A percentile compares a stretch with the other conserved stretches of the same genome.
phyloP scores from a whole-genome alignment of 345 rosid species.

The Lepidium didymum region DNA sequence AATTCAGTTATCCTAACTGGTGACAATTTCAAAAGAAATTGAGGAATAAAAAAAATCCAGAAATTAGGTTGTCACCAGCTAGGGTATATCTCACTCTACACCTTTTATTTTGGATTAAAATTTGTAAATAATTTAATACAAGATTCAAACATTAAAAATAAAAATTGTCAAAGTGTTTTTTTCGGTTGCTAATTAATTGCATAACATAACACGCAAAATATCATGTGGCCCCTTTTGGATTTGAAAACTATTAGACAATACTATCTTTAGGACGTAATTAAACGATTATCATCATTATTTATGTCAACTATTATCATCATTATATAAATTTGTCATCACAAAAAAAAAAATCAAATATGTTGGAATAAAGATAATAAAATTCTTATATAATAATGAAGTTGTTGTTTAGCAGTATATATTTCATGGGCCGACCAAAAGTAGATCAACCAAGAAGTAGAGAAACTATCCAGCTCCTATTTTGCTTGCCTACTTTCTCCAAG shows the following conservation, averaged over 20 bases:
- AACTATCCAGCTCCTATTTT: constrained; percentile 17
- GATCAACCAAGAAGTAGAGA: constrained; percentile 26
- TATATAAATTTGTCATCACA: background rate
- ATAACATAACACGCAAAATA: constrained; percentile 14
- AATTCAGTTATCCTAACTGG: too few species aligned
- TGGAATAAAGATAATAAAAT: background rate
- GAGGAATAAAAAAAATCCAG: too few species aligned
- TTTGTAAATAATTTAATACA: background rate
- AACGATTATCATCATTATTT: background rate
- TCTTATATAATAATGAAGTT: background rate
- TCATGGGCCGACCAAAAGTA: constrained; percentile 28
- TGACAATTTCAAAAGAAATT: too few species aligned
- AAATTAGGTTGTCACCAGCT: too few species aligned
- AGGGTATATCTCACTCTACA: background rate
- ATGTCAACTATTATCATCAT: too few species aligned
- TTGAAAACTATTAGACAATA: background rate
- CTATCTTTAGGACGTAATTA: background rate
- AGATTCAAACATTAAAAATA: background rate
- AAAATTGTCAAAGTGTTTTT: background rate
- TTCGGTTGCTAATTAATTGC: background rate
- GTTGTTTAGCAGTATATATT: background rate
- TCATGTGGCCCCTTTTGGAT: too few species aligned
- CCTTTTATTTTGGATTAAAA: background rate
- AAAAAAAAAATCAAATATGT: background rate
- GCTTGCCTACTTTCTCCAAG: constrained; percentile 27